Evolutionary conservation across 2,329 filamentous ascomycete species (phyloP), one percentile per base, ranked within the genome.

Genomic region (Allantophomopsis lycopodina): DNA sequence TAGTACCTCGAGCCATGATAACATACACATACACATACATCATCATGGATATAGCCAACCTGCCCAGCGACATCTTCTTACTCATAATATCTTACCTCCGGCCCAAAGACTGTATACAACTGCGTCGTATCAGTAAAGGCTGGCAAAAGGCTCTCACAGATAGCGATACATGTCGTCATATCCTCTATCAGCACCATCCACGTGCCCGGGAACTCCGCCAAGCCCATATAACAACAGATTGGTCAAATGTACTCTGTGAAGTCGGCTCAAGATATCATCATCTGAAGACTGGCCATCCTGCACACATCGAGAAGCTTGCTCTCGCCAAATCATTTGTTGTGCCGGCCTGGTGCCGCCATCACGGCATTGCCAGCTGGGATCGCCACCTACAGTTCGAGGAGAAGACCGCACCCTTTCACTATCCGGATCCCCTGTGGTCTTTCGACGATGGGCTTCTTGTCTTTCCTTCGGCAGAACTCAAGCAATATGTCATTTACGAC

Each of bases 231-330:
- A 46, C 48, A n/a, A 39, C 38, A 33, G 16, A 18, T 43, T 70
- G 65, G 65, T 46, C 61, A 1, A 40, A 46, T 10, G 50, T 65
- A 5, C 75, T 76, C 44, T 62, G 66, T 36, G 49, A 49, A 17
- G 63, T 78, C 11, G 65, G 68, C 7, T 58, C 65, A 28, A 65
- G 75, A 37, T 79, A 79, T 52, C 58, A 68, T 45, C 58, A 71
- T 49, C 61, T 79, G 31, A 55, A 58, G 37, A 54, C 55, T 12
- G 73, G 69, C 14, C 62, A 49, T 42, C 65, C 72, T 11, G 60
- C 61, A 43, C 58, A 55, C 5, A 48, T 69, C 16, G 59, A 68
- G 49, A 70, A 61, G 47, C 58, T 68, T 40, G 53, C 55, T 32
- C 54, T 66, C 37, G 61, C 58, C 40, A 55, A 57, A 43, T 57